Evolutionary conservation across 192 early-diverging fungal species (phyloP).

Genomic region (Backusella tuberculispora): DNA sequence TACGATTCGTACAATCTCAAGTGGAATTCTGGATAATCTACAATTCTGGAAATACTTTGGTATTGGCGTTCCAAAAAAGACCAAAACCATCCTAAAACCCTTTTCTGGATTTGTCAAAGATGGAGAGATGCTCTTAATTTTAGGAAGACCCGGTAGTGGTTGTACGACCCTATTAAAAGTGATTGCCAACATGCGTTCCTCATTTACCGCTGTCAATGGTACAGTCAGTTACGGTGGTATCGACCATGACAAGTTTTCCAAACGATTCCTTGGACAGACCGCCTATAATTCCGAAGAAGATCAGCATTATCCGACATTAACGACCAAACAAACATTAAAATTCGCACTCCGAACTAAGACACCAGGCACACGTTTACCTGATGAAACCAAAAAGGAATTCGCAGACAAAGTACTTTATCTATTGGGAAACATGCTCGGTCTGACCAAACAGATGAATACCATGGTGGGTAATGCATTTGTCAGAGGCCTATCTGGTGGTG

Average conservation of each 20-base stretch:
- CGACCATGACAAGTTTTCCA: conserved; percentile 55
- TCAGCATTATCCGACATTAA: conserved; percentile 76
- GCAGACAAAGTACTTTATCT: conserved; percentile 50
- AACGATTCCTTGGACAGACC: conserved; percentile 71
- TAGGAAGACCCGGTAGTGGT: conserved; percentile 73
- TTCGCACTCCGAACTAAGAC: conserved; percentile 79
- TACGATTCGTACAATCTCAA: conserved; percentile 33
- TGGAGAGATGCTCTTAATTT: conserved; percentile 73
- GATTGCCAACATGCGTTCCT: conserved; percentile 58
- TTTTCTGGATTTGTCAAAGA: conserved; percentile 70
- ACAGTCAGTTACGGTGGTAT: conserved; percentile 73
- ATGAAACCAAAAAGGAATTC: conserved; percentile 53
- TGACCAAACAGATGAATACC: conserved; percentile 69
- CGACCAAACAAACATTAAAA: conserved; percentile 75
- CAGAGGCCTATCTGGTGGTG: conserved; percentile 77
- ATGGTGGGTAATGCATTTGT: conserved; percentile 76
- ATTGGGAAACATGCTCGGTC: conserved; percentile 53
- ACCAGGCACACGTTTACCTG: conserved; percentile 55
- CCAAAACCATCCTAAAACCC: conserved; percentile 55
- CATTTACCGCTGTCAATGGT: conserved; percentile 55
- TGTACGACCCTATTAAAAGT: conserved; percentile 66
- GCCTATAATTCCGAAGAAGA: conserved; percentile 84
- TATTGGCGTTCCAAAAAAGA: not conserved
- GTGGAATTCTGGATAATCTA: not conserved
- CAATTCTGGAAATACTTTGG: not conserved